Evolutionary conservation across 305 asterid genomes (phyloP).

Genomic region (Coffea humblotiana): DNA sequence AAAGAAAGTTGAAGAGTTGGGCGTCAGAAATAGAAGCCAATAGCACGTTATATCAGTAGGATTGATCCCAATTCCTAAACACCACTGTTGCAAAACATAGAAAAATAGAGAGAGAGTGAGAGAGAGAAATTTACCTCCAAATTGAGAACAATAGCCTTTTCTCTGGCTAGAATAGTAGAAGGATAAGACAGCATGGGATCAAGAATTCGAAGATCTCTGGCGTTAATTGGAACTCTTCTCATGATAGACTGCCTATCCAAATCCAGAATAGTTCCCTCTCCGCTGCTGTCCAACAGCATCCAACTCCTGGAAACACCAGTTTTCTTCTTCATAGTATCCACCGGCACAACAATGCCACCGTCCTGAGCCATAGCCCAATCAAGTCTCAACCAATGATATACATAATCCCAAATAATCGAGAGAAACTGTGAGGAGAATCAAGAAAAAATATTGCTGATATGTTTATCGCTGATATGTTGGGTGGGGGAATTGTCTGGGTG

Average conservation of each 20-base stretch:
- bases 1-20: background rate
- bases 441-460: background rate
- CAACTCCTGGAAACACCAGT: slow-evolving; percentile 64
- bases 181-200: slow-evolving; percentile 92
- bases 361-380: slow-evolving; percentile 26
- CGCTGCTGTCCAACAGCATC: slow-evolving; percentile 57
- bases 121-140: slow-evolving; percentile 51
- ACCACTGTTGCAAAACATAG: background rate
- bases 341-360: slow-evolving; percentile 26
- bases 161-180: slow-evolving; percentile 77
- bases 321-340: slow-evolving; percentile 48
- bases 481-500: background rate
- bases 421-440: too few relatives aligned
- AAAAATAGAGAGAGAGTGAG: background rate
- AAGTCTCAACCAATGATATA: background rate
- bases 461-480: background rate
- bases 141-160: slow-evolving; percentile 76
- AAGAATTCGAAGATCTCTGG: slow-evolving; percentile 84
- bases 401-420: background rate
- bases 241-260: slow-evolving; percentile 78
- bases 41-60: background rate
- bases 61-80: background rate
- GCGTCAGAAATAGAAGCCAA: background rate
- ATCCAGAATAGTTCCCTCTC: slow-evolving; percentile 61
- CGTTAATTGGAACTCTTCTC: slow-evolving; percentile 70